Base-by-base conservation (phyloP, 1,139 yeast species). In the Arxiozyma telluris region DNA sequence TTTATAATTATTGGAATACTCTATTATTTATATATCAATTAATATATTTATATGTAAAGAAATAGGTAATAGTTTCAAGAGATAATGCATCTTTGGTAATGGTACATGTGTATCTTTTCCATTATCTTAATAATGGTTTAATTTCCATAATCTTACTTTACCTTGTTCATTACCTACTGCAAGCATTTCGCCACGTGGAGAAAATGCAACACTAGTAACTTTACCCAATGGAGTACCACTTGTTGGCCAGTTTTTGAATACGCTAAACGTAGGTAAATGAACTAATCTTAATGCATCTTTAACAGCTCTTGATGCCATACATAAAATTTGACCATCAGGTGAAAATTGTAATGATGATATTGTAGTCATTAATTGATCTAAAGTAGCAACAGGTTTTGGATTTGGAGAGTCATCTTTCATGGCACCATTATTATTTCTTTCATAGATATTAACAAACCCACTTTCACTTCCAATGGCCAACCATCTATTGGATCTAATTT, bases 221-320 rank as follows among this genome's bases (percentile, higher is more conserved):
- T 84, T 83, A 27, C 98, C 99, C 60, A 94, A 78, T 4, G 98
- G 98, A 0, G 99, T 91, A 9, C 90, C 93, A 55, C 93, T 83
- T 2, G 98, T 93, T 22, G 99, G 99, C 98, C 98, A 94, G 74
- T 94, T 94, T 54, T 83, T 78, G 71, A 83, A 94, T 3, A 88
- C 96, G 15, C 88, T 80, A 57, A 93, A 90, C 12, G 90, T 78
- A 15, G 98, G 96, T 56, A 93, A 72, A 66, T 94, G 98, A 17
- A 90, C 93, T 60, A 94, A 70, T 64, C 91, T 80, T 59, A 94
- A 74, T 1, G 96, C 89, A 69, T 94, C 98, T 65, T 86, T 82
- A 72, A 85, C 83, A 6, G 87, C 93, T 63, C 95, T 77, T 8
- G 96, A 86, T 0, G 96, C 95, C 62, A 91, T 79, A 61, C 89